Conservation (phyloP, 73 alveolate species). For the Paramecium tetraurelia region DNA sequence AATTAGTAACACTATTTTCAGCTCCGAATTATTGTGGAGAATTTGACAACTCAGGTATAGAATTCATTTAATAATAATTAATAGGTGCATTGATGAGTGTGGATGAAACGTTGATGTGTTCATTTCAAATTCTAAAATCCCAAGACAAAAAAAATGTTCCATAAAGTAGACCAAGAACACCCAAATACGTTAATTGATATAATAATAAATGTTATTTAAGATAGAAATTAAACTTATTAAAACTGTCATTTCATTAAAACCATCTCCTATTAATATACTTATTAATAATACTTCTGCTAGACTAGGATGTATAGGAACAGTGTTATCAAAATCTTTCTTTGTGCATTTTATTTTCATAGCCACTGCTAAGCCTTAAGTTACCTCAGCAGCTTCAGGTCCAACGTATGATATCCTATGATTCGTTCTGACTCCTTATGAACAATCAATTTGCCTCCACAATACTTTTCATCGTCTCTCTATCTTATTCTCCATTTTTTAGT, state of each 20-base stretch:
- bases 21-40: conserved; percentile 99
- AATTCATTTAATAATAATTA: not conserved
- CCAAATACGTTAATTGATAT: conserved; percentile 47
- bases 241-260: conserved; percentile 74
- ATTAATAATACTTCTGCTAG: conserved; percentile 88
- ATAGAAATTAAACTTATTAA: conserved; percentile 90
- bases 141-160: conserved; percentile 72
- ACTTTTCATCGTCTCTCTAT: conserved; percentile 71
- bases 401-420: conserved; percentile 97
- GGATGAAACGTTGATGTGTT: conserved; percentile 92
- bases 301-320: conserved; percentile 99
- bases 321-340: conserved; percentile 84
- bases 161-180: conserved; percentile 55
- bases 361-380: conserved; percentile 95
- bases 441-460: conserved; percentile 83
- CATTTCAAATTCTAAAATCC: conserved; percentile 92
- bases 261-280: not conserved
- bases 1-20: conserved; percentile 95
- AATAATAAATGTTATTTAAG: not conserved
- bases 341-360: conserved; percentile 97
- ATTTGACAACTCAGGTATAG: conserved; percentile 88
- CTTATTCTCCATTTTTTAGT: conserved; percentile 95
- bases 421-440: conserved; percentile 74
- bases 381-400: conserved; percentile 99
- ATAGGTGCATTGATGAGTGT: conserved; percentile 93